phyloP scores from a whole-genome alignment of 257 asterid species.

The Linderniella brevidens region DNA sequence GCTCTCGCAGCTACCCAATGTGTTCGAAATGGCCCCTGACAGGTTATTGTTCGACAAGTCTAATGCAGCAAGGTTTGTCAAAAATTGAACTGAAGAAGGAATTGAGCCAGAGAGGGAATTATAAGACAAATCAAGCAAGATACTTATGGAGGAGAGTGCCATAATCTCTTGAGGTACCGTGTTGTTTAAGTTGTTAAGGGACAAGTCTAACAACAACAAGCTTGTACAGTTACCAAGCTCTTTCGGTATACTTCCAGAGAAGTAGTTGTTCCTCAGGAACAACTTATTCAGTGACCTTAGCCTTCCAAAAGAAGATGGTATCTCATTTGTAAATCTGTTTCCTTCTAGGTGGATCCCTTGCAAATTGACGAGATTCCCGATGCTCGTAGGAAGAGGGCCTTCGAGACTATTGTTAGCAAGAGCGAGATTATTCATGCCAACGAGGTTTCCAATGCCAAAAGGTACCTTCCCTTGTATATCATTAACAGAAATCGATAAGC shows the following conservation, averaged over 20 bases:
- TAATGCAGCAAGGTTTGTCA: constrained; percentile 9
- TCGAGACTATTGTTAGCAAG: constrained; percentile 15
- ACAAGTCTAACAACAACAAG: constrained; percentile 7
- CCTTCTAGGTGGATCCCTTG: constrained; percentile 6
- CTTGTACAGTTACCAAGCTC: constrained; percentile 8
- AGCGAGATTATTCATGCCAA: constrained; percentile 8
- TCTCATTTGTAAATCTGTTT: constrained; percentile 8
- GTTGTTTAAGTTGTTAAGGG: constrained; percentile 12
- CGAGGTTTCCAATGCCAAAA: constrained; percentile 16
- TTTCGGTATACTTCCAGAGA: constrained; percentile 13
- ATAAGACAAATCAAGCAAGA: constrained; percentile 8
- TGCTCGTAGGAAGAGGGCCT: constrained; percentile 15
- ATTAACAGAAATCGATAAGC: constrained; percentile 10
- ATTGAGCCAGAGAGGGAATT: constrained; percentile 10
- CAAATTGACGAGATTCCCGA: constrained; percentile 16
- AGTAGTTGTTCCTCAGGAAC: constrained; percentile 1
- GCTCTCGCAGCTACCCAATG: constrained; percentile 7
- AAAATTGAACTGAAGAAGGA: constrained; percentile 10
- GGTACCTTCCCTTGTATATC: constrained; percentile 26
- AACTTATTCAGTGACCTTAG: constrained; percentile 6
- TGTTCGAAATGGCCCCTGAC: constrained; percentile 13
- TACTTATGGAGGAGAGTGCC: constrained; percentile 7
- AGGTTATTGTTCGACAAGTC: constrained; percentile 15
- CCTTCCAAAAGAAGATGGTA: constrained; percentile 19
- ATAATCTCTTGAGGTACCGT: constrained; percentile 9